Conservation (phyloP, 441 rosid genomes). For the Populus trichocarpa region DNA sequence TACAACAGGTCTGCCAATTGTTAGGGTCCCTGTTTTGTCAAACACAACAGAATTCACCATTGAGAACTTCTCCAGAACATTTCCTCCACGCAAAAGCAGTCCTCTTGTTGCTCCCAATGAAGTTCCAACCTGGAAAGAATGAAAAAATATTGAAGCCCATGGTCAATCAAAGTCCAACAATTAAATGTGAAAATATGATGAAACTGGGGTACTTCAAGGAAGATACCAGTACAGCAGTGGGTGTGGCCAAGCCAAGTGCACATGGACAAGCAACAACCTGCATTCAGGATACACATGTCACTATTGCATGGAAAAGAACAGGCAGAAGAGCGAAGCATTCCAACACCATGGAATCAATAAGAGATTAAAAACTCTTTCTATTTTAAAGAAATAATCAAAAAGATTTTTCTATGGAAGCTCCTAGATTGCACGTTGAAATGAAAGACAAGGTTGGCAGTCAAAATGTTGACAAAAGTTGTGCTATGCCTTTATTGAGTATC, state of each 20-base stretch:
- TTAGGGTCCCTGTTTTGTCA: constrained; percentile 95
- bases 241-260: constrained; percentile 98
- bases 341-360: neutral
- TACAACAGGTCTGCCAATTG: constrained; percentile 87
- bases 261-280: constrained; percentile 99
- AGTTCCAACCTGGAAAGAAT: constrained; percentile 68
- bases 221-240: constrained; percentile 89
- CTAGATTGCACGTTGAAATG: neutral
- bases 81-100: constrained; percentile 90
- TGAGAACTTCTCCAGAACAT: constrained; percentile 81
- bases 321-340: neutral
- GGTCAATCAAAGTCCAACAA: constrained; percentile 11
- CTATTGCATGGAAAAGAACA: neutral
- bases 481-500: neutral
- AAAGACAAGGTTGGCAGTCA: neutral
- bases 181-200: neutral
- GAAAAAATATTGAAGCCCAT: neutral
- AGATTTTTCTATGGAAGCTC: neutral
- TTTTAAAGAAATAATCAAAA: neutral
- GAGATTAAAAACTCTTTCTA: neutral
- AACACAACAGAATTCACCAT: constrained; percentile 73
- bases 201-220: constrained; percentile 14
- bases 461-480: neutral
- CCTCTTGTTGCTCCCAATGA: constrained; percentile 96
- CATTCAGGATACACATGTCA: constrained; percentile 24